A percentile compares a stretch with the other conserved stretches of the same genome.
phyloP scores from a whole-genome alignment of 768 basidiomycete species.

The Sarcomyxa edulis region DNA sequence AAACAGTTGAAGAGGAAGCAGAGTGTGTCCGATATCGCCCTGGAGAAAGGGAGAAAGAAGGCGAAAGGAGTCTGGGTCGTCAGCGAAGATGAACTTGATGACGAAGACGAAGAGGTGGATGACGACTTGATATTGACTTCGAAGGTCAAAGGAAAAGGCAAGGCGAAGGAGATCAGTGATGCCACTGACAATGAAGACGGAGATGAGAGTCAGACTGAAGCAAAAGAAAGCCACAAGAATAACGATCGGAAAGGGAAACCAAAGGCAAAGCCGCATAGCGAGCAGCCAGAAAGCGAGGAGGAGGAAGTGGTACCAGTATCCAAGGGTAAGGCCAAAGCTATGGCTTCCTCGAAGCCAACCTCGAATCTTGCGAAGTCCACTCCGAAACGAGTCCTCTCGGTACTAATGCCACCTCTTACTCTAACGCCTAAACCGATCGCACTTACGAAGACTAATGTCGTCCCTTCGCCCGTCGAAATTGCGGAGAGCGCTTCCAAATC shows the following conservation, averaged over 20 bases:
- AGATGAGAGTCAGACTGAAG: not conserved
- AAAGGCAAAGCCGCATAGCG: constrained; percentile 2
- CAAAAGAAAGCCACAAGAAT: too few species aligned
- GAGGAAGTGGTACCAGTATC: constrained; percentile 10
- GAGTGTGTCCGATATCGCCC: too few species aligned
- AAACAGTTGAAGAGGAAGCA: not conserved
- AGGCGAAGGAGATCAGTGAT: constrained; percentile 1
- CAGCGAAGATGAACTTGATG: constrained; percentile 11
- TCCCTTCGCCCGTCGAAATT: too few species aligned
- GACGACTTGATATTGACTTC: constrained; percentile 3
- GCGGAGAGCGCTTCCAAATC: too few species aligned
- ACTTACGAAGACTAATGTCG: too few species aligned
- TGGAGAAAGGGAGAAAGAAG: constrained; percentile 5
- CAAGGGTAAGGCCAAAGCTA: constrained; percentile 5
- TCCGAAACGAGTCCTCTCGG: constrained; percentile 14
- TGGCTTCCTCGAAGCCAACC: constrained; percentile 3
- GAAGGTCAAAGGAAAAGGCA: constrained; percentile 3
- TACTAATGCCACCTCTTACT: too few species aligned
- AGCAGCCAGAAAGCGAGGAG: constrained; percentile 10
- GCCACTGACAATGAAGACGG: constrained; percentile 1
- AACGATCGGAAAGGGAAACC: constrained; percentile 2
- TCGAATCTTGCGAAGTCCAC: constrained; percentile 2
- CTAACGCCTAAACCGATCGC: too few species aligned
- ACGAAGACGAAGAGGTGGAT: constrained; percentile 6
- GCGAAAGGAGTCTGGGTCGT: constrained; percentile 9